Conservation (phyloP, 345 rosid species). For the Anacardium occidentale region DNA sequence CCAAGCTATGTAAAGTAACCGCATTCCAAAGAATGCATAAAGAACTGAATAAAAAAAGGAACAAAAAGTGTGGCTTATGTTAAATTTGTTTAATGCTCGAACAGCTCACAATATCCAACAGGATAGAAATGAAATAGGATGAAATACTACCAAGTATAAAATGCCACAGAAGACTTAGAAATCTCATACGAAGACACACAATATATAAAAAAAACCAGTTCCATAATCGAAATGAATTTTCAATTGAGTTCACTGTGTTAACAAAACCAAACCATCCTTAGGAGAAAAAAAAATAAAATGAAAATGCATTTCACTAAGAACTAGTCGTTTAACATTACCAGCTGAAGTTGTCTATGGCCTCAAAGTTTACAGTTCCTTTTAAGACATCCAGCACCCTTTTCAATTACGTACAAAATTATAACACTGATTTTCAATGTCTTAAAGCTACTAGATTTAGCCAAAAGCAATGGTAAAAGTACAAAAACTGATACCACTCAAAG, state of each 20-base stretch:
- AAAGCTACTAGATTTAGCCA: neutral
- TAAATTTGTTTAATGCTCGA: neutral
- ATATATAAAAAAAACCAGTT: neutral
- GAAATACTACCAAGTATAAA: neutral
- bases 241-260: neutral
- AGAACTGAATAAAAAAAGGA: constrained; percentile 55
- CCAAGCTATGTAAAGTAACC: constrained; percentile 98
- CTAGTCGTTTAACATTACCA: neutral
- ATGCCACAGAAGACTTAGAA: neutral
- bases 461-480: neutral
- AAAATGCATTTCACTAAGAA: neutral
- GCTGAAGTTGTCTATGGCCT: neutral
- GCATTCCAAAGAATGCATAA: constrained; percentile 86
- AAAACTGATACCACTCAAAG: neutral
- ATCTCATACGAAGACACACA: neutral
- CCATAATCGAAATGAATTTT: neutral
- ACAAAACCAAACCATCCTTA: neutral
- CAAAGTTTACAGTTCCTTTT: neutral
- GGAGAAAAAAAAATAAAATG: neutral
- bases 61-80: neutral
- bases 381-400: no score
- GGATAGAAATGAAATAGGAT: neutral
- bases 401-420: no score
- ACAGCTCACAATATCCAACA: neutral
- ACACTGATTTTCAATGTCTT: neutral